A percentile compares a stretch with the other conserved stretches of the same genome.
phyloP scores from a whole-genome alignment of 2,329 filamentous ascomycete species.

The Aspergillus carbonarius region DNA sequence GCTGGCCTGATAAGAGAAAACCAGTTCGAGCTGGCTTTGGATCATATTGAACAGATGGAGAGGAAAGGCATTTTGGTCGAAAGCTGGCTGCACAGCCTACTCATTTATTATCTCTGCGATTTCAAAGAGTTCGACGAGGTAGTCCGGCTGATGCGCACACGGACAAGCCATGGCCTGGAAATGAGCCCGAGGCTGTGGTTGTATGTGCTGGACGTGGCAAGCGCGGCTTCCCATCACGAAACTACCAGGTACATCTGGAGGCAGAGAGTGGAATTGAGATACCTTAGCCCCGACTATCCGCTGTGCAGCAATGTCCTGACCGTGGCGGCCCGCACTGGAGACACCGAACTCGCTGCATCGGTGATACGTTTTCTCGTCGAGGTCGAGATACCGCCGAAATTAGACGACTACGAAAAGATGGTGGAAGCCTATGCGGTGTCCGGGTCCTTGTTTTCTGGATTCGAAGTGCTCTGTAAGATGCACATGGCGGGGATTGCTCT shows the following conservation, averaged over 20 bases:
- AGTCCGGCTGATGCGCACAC: slow-evolving; percentile 63
- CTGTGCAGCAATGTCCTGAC: slow-evolving; percentile 68
- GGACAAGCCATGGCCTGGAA: slow-evolving; percentile 48
- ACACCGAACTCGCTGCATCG: slow-evolving; percentile 67
- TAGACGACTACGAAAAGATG: slow-evolving; percentile 77
- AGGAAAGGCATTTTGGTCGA: slow-evolving; percentile 57
- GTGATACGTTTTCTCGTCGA: slow-evolving; percentile 66
- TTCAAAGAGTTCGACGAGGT: slow-evolving; percentile 75
- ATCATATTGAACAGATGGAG: slow-evolving; percentile 66
- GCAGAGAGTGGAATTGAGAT: slow-evolving; percentile 57
- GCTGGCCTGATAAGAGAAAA: slow-evolving; percentile 76
- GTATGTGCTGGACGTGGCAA: slow-evolving; percentile 74
- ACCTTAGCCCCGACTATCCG: slow-evolving; percentile 63
- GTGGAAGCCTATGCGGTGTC: slow-evolving; percentile 66
- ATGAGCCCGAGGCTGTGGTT: slow-evolving; percentile 64
- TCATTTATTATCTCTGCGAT: slow-evolving; percentile 71
- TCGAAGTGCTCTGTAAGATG: slow-evolving; percentile 74
- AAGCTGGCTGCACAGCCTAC: slow-evolving; percentile 75
- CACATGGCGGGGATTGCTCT: slow-evolving; percentile 59
- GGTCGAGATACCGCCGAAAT: slow-evolving; percentile 55
- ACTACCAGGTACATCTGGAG: slow-evolving; percentile 72
- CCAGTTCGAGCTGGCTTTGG: slow-evolving; percentile 77
- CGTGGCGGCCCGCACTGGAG: slow-evolving; percentile 67
- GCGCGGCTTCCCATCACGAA: slow-evolving; percentile 60
- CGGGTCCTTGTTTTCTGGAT: slow-evolving; percentile 63